A percentile compares a stretch with the other conserved stretches of the same genome.
Conservation (phyloP, 2,329 filamentous ascomycete genomes). For the Juglanconis sp. region DNA sequence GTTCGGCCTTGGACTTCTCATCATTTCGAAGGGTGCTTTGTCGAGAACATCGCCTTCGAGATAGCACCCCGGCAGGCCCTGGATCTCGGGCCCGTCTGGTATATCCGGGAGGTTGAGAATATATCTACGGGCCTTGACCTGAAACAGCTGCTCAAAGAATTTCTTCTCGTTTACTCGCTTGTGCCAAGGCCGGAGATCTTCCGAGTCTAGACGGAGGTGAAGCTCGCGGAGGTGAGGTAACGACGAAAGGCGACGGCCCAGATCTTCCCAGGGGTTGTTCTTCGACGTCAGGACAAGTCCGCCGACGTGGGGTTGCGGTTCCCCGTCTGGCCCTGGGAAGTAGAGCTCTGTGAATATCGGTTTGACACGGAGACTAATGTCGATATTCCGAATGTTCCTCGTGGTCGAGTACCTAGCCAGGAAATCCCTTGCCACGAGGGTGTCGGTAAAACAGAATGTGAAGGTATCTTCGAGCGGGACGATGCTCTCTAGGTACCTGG, state of each 20-base stretch:
- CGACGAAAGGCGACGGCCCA: slow-evolving; percentile 22
- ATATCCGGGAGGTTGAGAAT: slow-evolving; percentile 24
- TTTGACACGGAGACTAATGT: slow-evolving; percentile 25
- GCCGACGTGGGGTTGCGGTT: slow-evolving; percentile 14
- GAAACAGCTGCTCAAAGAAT: slow-evolving; percentile 24
- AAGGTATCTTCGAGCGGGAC: slow-evolving; percentile 23
- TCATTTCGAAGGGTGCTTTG: slow-evolving; percentile 20
- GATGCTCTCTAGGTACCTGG: slow-evolving; percentile 27
- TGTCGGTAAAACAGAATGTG: slow-evolving; percentile 30
- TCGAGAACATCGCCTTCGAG: slow-evolving; percentile 17
- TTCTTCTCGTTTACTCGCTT: slow-evolving; percentile 26
- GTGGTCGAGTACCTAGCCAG: slow-evolving; percentile 18
- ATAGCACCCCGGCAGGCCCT: slow-evolving; percentile 19
- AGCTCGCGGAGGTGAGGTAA: slow-evolving; percentile 23
- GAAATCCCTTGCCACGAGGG: slow-evolving; percentile 22
- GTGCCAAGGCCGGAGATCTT: slow-evolving; percentile 29
- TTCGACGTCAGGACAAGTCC: slow-evolving; percentile 16
- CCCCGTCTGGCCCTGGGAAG: slow-evolving; percentile 17
- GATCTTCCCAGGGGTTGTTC: slow-evolving; percentile 27
- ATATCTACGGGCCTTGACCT: slow-evolving; percentile 20
- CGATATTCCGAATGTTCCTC: slow-evolving; percentile 21
- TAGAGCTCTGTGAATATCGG: slow-evolving; percentile 28
- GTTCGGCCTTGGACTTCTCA: slow-evolving; percentile 23
- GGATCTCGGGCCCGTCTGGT: slow-evolving; percentile 6
- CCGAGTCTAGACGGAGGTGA: slow-evolving; percentile 27